Evolutionary conservation across 2,329 filamentous ascomycete genomes (phyloP).

Genomic region (Chaetomium sp.): DNA sequence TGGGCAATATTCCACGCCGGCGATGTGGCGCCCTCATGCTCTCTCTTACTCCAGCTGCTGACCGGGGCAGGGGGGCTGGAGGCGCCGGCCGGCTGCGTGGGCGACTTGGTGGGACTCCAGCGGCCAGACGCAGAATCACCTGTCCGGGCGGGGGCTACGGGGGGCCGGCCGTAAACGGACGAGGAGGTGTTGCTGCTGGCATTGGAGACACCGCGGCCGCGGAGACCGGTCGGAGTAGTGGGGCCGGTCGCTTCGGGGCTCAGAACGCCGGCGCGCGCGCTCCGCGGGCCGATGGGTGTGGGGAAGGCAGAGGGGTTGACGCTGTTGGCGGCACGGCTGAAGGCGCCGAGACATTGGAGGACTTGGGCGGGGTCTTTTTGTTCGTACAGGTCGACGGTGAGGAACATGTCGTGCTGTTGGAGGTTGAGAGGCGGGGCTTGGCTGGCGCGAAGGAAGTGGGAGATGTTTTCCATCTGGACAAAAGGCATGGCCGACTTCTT

Average conservation of each 20-base stretch:
- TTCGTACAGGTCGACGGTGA: constrained; percentile 95
- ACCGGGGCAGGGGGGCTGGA: constrained; percentile 50
- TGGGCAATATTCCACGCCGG: constrained; percentile 98
- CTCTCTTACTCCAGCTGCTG: constrained; percentile 85
- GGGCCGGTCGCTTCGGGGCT: constrained; percentile 62
- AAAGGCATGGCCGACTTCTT: constrained; percentile 95
- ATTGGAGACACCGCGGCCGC: constrained; percentile 46
- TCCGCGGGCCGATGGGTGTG: constrained; percentile 66
- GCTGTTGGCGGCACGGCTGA: constrained; percentile 77
- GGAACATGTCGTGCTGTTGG: constrained; percentile 88
- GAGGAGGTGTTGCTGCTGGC: constrained; percentile 49
- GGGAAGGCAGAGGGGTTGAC: constrained; percentile 70
- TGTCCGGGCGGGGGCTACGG: constrained; percentile 43
- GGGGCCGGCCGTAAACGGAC: constrained; percentile 38
- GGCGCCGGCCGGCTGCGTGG: constrained; percentile 39
- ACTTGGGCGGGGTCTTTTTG: constrained; percentile 94
- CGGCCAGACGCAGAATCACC: constrained; percentile 50
- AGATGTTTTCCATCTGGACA: constrained; percentile 99
- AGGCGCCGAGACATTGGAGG: constrained; percentile 82
- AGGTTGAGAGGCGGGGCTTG: constrained; percentile 79
- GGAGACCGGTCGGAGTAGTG: constrained; percentile 42
- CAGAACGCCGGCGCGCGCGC: constrained; percentile 46
- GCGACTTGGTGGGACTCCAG: constrained; percentile 58
- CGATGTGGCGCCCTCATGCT: constrained; percentile 70
- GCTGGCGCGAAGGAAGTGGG: constrained; percentile 85